phyloP scores from a whole-genome alignment of 371 early-diverging fungal species.

The Rhizomucor pusillus region DNA sequence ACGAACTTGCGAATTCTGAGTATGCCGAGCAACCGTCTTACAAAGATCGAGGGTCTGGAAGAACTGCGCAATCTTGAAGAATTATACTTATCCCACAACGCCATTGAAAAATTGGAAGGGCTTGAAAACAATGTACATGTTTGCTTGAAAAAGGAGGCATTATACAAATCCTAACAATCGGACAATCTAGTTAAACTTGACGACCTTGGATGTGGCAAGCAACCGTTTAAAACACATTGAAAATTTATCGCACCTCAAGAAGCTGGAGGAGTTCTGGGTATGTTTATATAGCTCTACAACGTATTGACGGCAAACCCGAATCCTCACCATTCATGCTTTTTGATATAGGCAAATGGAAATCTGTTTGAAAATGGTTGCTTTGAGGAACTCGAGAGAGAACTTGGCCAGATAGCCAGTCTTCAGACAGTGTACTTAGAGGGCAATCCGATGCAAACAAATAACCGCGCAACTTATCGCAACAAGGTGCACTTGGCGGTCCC shows the following conservation, averaged over 20 bases:
- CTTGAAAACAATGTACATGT: slow-evolving; percentile 67
- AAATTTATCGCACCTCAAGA: slow-evolving; percentile 65
- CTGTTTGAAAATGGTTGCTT: slow-evolving; percentile 64
- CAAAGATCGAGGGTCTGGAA: slow-evolving; percentile 74
- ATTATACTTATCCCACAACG: slow-evolving; percentile 89
- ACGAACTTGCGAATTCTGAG: slow-evolving; percentile 75
- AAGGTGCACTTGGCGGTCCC: slow-evolving; percentile 88
- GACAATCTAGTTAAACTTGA: slow-evolving; percentile 53
- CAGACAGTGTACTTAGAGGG: slow-evolving; percentile 93
- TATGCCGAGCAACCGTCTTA: slow-evolving; percentile 85
- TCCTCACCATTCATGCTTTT: background rate
- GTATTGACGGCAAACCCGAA: background rate
- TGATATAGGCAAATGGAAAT: slow-evolving; percentile 76
- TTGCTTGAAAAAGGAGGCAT: background rate
- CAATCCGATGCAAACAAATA: slow-evolving; percentile 84
- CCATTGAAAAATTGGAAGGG: slow-evolving; percentile 66
- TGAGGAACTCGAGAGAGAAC: slow-evolving; percentile 72
- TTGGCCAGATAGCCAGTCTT: slow-evolving; percentile 60
- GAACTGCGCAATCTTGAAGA: slow-evolving; percentile 74
- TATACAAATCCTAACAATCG: background rate
- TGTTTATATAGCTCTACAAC: background rate
- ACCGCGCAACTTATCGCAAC: slow-evolving; percentile 80
- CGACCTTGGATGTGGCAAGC: slow-evolving; percentile 80
- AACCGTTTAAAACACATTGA: slow-evolving; percentile 81
- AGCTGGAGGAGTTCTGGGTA: slow-evolving; percentile 92